Base-by-base conservation (phyloP, 352 stramenopile species). In the Phytophthora sp. region DNA sequence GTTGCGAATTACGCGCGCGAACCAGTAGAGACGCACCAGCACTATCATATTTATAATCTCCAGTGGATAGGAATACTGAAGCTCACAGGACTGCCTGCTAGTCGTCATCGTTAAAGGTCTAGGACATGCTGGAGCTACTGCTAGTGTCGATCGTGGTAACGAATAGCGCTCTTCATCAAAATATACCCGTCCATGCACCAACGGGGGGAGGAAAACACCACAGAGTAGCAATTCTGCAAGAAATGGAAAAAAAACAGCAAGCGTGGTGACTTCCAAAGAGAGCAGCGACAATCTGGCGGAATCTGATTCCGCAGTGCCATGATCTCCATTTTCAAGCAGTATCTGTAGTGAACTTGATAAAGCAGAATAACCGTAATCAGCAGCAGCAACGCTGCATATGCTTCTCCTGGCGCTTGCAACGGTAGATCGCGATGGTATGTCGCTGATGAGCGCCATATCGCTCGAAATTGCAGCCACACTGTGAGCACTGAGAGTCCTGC, bases 41-140 rank as follows among this genome's bases (percentile, higher is more conserved):
- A 88, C 80, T 16, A 79, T 13, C 52, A 90, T 79, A 63, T 90
- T 90, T 23, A 87, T 36, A 6, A 90, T 79, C 66, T 90, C 82
- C 24, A 86, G 46, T 13, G 79, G 79, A 30, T 90, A 90, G 7
- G 55, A 57, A 45, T 90, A 90, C 12, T 64, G 56, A 9, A 90
- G 62, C 0, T 71, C 61, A 27, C 82, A 90, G n/a, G 52, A 39
- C 7, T 53, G 65, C 31, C 61, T 41, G 38, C 8, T 51, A 38
- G 18, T 26, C 24, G 45, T 58, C 57, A 72, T 78, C 8, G 44
- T 80, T 45, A 76, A 59, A 24, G 76, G 49, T 12, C 4, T 38
- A 2, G 76, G 74, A 20, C 76, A 85, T 4, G 44, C 46, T 38
- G 50, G 50, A 21, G 56, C 6, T 18, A 68, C 42, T 38, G 42